Base-by-base conservation (phyloP, 2,329 filamentous ascomycete species). In the Trichoderma lentiforme region DNA sequence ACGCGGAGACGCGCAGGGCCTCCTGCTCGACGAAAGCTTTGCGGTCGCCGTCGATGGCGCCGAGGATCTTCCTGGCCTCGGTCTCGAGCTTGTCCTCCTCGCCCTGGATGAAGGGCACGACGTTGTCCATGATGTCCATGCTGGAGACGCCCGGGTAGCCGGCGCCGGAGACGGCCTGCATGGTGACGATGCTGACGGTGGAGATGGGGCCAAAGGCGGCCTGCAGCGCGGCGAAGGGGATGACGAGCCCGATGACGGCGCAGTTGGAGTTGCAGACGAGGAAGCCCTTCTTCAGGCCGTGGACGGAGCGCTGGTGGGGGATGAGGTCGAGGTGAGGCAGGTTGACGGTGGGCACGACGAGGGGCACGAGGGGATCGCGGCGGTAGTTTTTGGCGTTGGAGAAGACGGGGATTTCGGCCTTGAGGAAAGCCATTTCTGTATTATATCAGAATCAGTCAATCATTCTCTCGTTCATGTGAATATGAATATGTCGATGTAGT, bases 71-170 rank as follows among this genome's bases (percentile, higher is more conserved):
- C 57, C 67, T 36, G 57, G 67, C 67, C 60, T 70, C 67, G 32
- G 67, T 60, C 67, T 70, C 57, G 56, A 70, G 60, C 67, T 70
- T 70, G 67, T 70, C 67, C 57, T 70, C 67, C 47, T 70, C 67
- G 60, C 67, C 57, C 60, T 36, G 43, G 39, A 70, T 70, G 12
- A 62, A 70, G 60, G 67, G 67, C 47, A 69, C 58, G 56, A 69
- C 66, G 58, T 69, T 69, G 36, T 69, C 66, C 32, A 67, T 53
- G 51, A 67, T 67, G 53, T 67, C 64, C 64, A 67, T 53, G 53
- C 64, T 57, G n/a, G 64, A 53, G 53, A 67, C 64, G 47, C 64
- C 64, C 53, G 64, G 51, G 32, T 57, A 67, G 51, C 64, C 64
- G 21, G 64, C 64, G 64, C 64, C 64, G 24, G 64, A 67, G 34